A percentile compares a stretch with the other conserved stretches of the same genome.
Evolutionary conservation across 2,329 filamentous ascomycete species (phyloP).

Genomic region (Rutstroemia sp.): DNA sequence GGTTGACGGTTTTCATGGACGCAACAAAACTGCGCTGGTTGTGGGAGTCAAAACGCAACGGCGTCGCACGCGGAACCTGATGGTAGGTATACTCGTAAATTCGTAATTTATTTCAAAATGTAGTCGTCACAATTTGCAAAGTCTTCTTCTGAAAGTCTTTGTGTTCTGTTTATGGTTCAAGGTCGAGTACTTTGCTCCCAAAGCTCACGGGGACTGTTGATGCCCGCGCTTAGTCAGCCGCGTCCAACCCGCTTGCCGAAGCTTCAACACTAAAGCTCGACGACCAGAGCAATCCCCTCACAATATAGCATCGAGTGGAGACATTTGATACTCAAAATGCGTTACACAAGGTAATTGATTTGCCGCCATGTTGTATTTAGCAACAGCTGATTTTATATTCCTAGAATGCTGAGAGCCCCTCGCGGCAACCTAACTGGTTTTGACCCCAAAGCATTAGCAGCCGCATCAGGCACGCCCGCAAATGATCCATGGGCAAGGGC

Average conservation of each 20-base stretch:
- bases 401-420: slow-evolving; percentile 30
- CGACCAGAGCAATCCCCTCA: not conserved
- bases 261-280: not conserved
- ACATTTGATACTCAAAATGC: slow-evolving; percentile 22
- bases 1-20: slow-evolving; percentile 29
- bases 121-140: not conserved
- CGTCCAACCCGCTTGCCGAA: not conserved
- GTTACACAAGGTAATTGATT: slow-evolving; percentile 24
- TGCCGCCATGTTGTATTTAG: not conserved
- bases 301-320: not conserved
- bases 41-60: not conserved
- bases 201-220: not conserved
- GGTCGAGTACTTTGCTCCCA: not conserved
- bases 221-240: slow-evolving; percentile 2
- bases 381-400: slow-evolving; percentile 12
- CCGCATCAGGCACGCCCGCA: slow-evolving; percentile 54
- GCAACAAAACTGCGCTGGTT: slow-evolving; percentile 21
- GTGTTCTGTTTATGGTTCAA: slow-evolving; percentile 2
- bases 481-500: slow-evolving; percentile 60
- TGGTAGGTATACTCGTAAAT: not conserved
- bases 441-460: slow-evolving; percentile 73
- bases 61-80: not conserved
- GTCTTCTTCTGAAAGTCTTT: slow-evolving; percentile 1
- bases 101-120: not conserved
- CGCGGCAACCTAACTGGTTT: slow-evolving; percentile 83